These are phyloP conservation scores for Rhynchosporium agropyri DNA, from an alignment of 2,329 filamentous ascomycete genomes.

Conservation along the genomic window DNA sequence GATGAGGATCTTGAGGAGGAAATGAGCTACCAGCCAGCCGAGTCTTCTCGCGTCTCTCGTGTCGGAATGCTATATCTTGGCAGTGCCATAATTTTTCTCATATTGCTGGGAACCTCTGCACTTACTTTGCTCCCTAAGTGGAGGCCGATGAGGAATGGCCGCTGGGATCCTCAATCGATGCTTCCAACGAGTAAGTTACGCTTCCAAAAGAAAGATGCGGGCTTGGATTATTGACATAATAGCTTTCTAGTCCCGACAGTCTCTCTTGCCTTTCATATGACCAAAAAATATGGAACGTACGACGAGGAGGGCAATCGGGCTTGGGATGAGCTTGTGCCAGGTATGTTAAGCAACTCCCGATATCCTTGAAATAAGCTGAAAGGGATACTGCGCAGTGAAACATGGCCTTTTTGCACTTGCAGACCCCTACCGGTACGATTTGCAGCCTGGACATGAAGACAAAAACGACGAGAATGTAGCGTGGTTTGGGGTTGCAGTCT, in stretches of 20 bases:
- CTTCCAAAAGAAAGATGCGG: neutral
- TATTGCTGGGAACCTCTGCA: neutral
- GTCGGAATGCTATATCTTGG: neutral
- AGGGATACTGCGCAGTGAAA: slow-evolving; percentile 2
- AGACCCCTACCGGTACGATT: slow-evolving; percentile 14
- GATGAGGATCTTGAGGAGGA: neutral
- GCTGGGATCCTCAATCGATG: slow-evolving; percentile 18
- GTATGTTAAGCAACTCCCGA: slow-evolving; percentile 1
- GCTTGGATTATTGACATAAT: neutral
- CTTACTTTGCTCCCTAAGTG: neutral
- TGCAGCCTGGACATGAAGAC: slow-evolving; percentile 11
- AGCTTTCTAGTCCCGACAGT: neutral
- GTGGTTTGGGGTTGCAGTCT: slow-evolving; percentile 14
- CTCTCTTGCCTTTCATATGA: slow-evolving; percentile 7
- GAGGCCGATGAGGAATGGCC: slow-evolving; percentile 14
- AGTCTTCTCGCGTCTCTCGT: neutral
- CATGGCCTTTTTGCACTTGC: slow-evolving; percentile 14
- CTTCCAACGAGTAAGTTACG: slow-evolving; percentile 9
- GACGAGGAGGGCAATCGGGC: slow-evolving; percentile 7
- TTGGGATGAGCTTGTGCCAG: slow-evolving; percentile 15
- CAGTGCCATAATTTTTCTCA: neutral
- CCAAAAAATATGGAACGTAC: slow-evolving; percentile 7
- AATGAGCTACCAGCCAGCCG: neutral
- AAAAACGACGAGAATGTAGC: slow-evolving; percentile 7
- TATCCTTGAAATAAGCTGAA: neutral